These are phyloP conservation scores for Pythium vanterpoolii DNA, from an alignment of 352 stramenopile species.

Conservation along the genomic window DNA sequence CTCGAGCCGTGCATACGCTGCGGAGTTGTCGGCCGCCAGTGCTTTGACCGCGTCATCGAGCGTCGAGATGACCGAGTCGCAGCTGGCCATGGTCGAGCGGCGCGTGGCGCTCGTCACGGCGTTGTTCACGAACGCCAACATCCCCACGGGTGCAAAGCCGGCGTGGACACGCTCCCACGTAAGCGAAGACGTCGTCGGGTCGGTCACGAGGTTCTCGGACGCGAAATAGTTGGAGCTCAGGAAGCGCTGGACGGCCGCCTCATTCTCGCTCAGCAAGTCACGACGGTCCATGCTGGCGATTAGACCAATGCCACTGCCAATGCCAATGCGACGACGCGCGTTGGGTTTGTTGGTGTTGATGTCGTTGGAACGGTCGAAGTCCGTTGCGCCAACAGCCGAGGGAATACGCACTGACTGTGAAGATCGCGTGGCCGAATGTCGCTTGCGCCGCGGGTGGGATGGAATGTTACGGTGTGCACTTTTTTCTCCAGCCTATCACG, in stretches of 20 bases:
- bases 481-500: too few species aligned
- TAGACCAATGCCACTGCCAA: not conserved
- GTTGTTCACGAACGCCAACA: conserved; percentile 20
- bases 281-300: conserved; percentile 5
- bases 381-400: too few species aligned
- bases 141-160: conserved; percentile 19
- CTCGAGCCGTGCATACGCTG: conserved; percentile 51
- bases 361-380: too few species aligned
- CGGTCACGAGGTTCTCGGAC: conserved; percentile 20
- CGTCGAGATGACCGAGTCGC: conserved; percentile 51
- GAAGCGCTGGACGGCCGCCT: conserved; percentile 19
- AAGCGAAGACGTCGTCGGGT: conserved; percentile 15
- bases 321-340: not conserved
- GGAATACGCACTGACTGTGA: too few species aligned
- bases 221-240: conserved; percentile 23
- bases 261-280: conserved; percentile 19
- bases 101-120: conserved; percentile 30
- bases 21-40: conserved; percentile 48
- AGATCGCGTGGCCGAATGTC: too few species aligned
- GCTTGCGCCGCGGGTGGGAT: too few species aligned
- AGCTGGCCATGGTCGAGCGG: conserved; percentile 47
- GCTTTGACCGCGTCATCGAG: conserved; percentile 57
- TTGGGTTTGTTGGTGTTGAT: not conserved
- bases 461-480: too few species aligned
- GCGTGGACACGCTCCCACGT: conserved; percentile 21